A percentile compares a stretch with the other conserved stretches of the same genome.
These are phyloP conservation scores for Croton setiger DNA, from an alignment of 441 rosid genomes.

Conservation along the genomic window DNA sequence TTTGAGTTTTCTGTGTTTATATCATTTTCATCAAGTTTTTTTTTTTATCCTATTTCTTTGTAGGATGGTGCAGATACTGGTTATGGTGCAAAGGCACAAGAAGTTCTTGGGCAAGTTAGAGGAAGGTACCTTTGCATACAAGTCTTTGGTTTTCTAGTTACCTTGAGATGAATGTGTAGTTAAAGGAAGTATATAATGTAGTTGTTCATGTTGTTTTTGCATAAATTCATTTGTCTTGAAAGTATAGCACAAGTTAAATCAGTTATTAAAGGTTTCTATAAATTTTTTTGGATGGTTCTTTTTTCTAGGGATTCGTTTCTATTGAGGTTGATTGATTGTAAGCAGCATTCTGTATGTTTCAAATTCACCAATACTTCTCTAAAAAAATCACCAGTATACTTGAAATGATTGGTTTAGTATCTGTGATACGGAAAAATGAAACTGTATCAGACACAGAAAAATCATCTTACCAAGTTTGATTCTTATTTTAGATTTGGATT, in stretches of 20 bases:
- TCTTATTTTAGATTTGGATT: not conserved
- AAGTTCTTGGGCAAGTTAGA: slow-evolving; percentile 87
- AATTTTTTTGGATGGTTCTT: not conserved
- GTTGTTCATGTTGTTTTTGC: not conserved
- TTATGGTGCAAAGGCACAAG: slow-evolving; percentile 96
- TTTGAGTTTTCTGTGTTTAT: not conserved
- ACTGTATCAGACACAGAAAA: no score
- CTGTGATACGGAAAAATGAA: no score
- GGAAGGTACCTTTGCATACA: slow-evolving; percentile 57
- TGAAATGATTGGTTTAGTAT: no score
- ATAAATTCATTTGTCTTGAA: not conserved
- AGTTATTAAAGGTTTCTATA: not conserved
- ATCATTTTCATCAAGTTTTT: not conserved
- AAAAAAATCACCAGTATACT: no score
- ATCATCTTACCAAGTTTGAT: no score
- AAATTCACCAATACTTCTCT: not conserved
- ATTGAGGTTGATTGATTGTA: not conserved
- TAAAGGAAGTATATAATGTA: not conserved
- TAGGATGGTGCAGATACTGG: slow-evolving; percentile 87
- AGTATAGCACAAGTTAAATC: not conserved
- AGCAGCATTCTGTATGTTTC: not conserved
- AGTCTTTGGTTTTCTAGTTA: not conserved
- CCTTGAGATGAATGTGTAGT: not conserved
- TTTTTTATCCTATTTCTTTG: not conserved
- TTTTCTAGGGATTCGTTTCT: not conserved